A percentile compares a stretch with the other conserved stretches of the same genome.
Evolutionary conservation across 2,329 filamentous ascomycete species (phyloP).

Genomic region (Talaromyces funiculosus): DNA sequence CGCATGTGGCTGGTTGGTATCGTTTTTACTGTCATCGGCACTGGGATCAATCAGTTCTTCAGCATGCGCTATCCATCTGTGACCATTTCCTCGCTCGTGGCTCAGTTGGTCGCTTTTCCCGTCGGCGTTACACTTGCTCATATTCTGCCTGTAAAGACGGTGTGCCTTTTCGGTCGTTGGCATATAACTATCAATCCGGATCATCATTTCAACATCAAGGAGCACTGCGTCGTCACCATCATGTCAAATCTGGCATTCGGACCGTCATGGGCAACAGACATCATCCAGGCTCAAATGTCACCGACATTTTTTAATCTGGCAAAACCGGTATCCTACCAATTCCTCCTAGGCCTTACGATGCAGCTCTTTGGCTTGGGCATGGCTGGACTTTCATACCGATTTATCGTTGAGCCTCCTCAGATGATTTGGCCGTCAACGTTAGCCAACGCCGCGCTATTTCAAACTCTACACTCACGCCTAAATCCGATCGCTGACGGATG

Average conservation of each 20-base stretch:
- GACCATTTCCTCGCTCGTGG: constrained; percentile 43
- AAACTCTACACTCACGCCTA: constrained; percentile 29
- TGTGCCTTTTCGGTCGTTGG: constrained; percentile 18
- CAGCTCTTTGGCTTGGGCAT: constrained; percentile 37
- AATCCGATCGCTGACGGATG: constrained; percentile 35
- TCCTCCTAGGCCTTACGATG: constrained; percentile 33
- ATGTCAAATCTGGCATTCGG: constrained; percentile 47
- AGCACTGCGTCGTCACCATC: constrained; percentile 43
- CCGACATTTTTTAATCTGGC: constrained; percentile 32
- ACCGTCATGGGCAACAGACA: constrained; percentile 34
- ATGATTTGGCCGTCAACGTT: constrained; percentile 36
- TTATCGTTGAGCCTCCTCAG: constrained; percentile 32
- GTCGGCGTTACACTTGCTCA: constrained; percentile 38
- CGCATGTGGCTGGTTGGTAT: constrained; percentile 43
- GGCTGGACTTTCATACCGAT: constrained; percentile 31
- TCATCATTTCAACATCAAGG: constrained; percentile 44
- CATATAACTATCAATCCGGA: constrained; percentile 36
- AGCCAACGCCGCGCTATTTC: constrained; percentile 30
- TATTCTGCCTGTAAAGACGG: constrained; percentile 32
- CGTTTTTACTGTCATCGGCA: constrained; percentile 34
- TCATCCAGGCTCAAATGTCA: constrained; percentile 36
- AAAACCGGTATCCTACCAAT: constrained; percentile 32
- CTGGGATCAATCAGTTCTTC: constrained; percentile 46
- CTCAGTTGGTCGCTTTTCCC: constrained; percentile 42
- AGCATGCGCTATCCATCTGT: constrained; percentile 44